These are phyloP conservation scores for Baorangia bicolor DNA, from an alignment of 768 basidiomycete species.

Conservation along the genomic window DNA sequence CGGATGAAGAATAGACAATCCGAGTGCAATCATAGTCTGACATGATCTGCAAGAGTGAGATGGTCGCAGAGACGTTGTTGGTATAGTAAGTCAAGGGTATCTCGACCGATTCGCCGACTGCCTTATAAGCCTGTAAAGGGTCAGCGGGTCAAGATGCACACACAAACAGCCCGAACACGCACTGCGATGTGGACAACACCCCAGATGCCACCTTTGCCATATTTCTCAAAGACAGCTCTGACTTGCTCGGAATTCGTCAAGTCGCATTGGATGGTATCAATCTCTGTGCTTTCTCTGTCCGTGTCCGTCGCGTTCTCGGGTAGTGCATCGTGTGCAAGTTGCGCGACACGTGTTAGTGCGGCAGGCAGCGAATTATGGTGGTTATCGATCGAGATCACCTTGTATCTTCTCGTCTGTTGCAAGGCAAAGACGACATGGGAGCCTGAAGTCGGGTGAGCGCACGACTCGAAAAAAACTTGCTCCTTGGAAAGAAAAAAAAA, in stretches of 20 bases:
- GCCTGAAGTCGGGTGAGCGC: constrained; percentile 45
- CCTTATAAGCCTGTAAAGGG: constrained; percentile 80
- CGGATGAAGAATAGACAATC: constrained; percentile 96
- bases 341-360: constrained; percentile 71
- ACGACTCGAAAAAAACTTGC: background rate
- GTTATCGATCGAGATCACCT: constrained; percentile 94
- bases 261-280: constrained; percentile 72
- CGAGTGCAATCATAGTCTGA: constrained; percentile 77
- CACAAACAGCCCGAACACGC: constrained; percentile 31
- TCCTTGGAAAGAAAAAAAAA: background rate
- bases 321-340: constrained; percentile 76
- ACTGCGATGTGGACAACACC: constrained; percentile 96
- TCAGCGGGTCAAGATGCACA: background rate
- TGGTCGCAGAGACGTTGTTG: constrained; percentile 90
- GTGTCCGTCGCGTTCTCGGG: constrained; percentile 60
- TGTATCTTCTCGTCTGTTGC: constrained; percentile 84
- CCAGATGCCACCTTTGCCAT: constrained; percentile 91
- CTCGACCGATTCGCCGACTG: constrained; percentile 95
- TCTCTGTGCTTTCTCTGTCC: constrained; percentile 69
- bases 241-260: constrained; percentile 72
- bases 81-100: constrained; percentile 90
- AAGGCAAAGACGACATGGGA: constrained; percentile 91
- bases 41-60: constrained; percentile 87
- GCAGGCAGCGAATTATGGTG: constrained; percentile 85
- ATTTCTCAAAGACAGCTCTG: constrained; percentile 75